Base-by-base conservation (phyloP, 441 rosid species). In the Syzygium syzygioides region DNA sequence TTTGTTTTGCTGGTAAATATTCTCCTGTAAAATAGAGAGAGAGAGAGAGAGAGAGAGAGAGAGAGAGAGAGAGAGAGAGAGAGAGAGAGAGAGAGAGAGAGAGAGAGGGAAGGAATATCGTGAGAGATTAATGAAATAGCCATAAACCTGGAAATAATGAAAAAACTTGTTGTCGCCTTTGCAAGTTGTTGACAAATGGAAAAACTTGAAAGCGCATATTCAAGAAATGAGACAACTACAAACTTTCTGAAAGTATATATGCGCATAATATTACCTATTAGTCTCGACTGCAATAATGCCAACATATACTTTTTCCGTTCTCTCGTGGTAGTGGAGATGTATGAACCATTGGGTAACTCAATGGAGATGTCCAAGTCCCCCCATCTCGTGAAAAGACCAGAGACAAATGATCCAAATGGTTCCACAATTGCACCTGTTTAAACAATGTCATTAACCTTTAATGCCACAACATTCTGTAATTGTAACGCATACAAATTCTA, bases 351-450 rank as follows among this genome's bases (percentile, higher is more conserved):
- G 76, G 91, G 87, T 86, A 96, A 90, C 83, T 95, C 92, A 56
- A 98, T 89, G 88, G 99, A 95, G 90, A 98, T 92, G 92, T 98
- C 99, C 91, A 98, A 92, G 91, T 98, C 99, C 91, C 98, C 99
- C 94, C 95, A 91, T 80, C 92, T 90, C 14, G 96, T 91, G 93
- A 95, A 96, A 90, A 98, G 98, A 91, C 95, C 95, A 56, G 99
- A 96, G 79, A 96, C 94, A 91, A 96, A 96, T 17, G 99, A 98
- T 89, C 99, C 99, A 92, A 94, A 98, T 76, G 98, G 96, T 91
- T 95, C 95, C 91, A 96, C 94, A 52, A 94, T 95, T 71, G 99
- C 97, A 92, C 98, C 99, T 98, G 93, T 87, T 89, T 84, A 79
- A 86, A 88, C 87, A 89, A 89, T 14, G 71, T 57, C 48, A 88